Conservation (phyloP, 129 eudicot genomes). For the Mikania micrantha region DNA sequence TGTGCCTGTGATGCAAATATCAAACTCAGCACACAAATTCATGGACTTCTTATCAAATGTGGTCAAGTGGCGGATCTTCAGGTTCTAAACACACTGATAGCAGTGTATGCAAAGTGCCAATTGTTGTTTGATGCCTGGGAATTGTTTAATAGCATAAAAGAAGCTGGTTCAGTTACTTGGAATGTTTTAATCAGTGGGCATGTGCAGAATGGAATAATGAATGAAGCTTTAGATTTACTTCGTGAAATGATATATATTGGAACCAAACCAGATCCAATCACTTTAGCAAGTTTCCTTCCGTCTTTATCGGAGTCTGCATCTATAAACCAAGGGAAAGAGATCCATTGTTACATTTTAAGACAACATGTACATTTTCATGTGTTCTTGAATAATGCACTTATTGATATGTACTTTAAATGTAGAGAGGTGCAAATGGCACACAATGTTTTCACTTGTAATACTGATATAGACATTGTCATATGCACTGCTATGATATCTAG, state of each 20-base stretch:
- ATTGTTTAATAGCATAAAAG: slow-evolving; percentile 38
- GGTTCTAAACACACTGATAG: slow-evolving; percentile 58
- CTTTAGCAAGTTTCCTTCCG: slow-evolving; percentile 71
- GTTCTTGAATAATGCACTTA: slow-evolving; percentile 69
- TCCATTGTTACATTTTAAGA: slow-evolving; percentile 55
- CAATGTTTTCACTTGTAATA: slow-evolving; percentile 33
- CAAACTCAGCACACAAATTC: slow-evolving; percentile 51
- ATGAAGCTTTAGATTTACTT: slow-evolving; percentile 44
- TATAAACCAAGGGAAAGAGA: slow-evolving; percentile 55
- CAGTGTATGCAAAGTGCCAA: slow-evolving; percentile 60
- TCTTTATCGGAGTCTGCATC: slow-evolving; percentile 37
- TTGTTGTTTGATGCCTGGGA: slow-evolving; percentile 41
- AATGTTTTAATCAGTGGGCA: slow-evolving; percentile 81
- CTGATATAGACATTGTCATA: slow-evolving; percentile 51
- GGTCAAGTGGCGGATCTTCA: slow-evolving; percentile 50
- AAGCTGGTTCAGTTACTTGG: slow-evolving; percentile 53
- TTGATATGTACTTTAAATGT: slow-evolving; percentile 86
- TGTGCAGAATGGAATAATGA: slow-evolving; percentile 60
- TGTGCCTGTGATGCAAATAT: slow-evolving; percentile 48
- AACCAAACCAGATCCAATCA: slow-evolving; percentile 56
- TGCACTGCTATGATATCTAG: slow-evolving; percentile 87
- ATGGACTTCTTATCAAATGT: slow-evolving; percentile 44
- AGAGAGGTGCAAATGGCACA: slow-evolving; percentile 45
- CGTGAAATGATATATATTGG: slow-evolving; percentile 49
- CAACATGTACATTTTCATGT: slow-evolving; percentile 44